phyloP scores from a whole-genome alignment of 2,329 filamentous ascomycete genomes.

The Penicillium sp. region DNA sequence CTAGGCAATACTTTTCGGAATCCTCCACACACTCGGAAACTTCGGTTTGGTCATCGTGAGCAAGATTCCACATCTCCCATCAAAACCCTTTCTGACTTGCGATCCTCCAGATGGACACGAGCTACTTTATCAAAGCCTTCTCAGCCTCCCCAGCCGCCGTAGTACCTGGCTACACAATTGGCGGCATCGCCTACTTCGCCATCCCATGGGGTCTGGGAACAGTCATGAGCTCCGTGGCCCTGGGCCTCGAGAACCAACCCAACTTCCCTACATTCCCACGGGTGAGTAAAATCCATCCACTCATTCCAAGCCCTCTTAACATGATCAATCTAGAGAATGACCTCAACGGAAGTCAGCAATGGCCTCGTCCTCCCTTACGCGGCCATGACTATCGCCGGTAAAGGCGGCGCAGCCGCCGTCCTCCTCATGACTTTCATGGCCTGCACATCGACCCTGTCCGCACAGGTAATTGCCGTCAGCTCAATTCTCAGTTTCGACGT shows the following conservation, averaged over 20 bases:
- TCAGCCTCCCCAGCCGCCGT: conserved; percentile 49
- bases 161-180: conserved; percentile 54
- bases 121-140: conserved; percentile 56
- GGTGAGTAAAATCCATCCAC: conserved; percentile 18
- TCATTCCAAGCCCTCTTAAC: background rate
- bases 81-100: background rate
- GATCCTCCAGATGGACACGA: conserved; percentile 49
- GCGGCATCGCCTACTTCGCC: conserved; percentile 55
- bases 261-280: conserved; percentile 56
- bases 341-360: conserved; percentile 35
- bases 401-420: conserved; percentile 40
- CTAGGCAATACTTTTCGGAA: conserved; percentile 52
- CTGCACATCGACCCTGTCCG: conserved; percentile 50
- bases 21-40: conserved; percentile 51
- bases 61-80: background rate
- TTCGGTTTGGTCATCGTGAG: conserved; percentile 53
- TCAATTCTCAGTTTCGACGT: conserved; percentile 57
- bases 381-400: conserved; percentile 40
- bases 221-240: conserved; percentile 50
- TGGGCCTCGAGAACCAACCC: conserved; percentile 50
- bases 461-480: conserved; percentile 55
- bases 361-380: conserved; percentile 43
- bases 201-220: conserved; percentile 57
- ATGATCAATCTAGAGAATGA: conserved; percentile 34
- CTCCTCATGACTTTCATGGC: conserved; percentile 46